phyloP scores from a whole-genome alignment of 805 yeast species.

The Saccharomyces jurei region DNA sequence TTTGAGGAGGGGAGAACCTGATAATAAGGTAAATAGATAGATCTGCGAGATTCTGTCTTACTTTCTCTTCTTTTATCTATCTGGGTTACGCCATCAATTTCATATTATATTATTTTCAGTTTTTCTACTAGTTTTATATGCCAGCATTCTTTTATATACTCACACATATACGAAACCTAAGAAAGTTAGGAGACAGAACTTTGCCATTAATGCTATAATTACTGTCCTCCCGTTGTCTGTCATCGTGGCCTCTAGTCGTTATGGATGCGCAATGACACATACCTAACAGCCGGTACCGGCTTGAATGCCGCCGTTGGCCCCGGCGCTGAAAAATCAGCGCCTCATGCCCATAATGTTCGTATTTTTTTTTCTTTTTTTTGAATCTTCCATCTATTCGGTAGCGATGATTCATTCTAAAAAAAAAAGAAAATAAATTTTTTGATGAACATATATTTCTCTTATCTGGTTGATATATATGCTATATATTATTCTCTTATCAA shows the following conservation, averaged over 20 bases:
- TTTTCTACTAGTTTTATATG: background rate
- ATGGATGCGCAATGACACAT: background rate
- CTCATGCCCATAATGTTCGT: background rate
- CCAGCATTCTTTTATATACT: background rate
- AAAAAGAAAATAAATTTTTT: background rate
- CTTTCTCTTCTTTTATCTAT: background rate
- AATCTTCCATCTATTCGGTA: background rate
- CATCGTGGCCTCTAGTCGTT: background rate
- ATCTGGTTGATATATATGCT: background rate
- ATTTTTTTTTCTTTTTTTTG: background rate
- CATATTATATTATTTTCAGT: background rate
- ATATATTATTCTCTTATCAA: background rate
- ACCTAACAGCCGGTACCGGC: background rate
- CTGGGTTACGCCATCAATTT: background rate
- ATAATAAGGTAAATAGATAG: conserved; percentile 17
- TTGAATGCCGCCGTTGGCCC: background rate
- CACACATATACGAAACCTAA: background rate
- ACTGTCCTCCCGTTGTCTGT: background rate
- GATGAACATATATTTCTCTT: background rate
- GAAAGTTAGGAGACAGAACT: background rate
- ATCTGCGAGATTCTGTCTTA: background rate
- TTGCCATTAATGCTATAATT: background rate
- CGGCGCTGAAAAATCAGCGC: background rate
- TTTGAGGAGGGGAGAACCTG: conserved; percentile 22
- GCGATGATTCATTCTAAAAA: background rate